Evolutionary conservation across 371 early-diverging fungal genomes (phyloP).

Genomic region (Lichtheimia corymbifera): DNA sequence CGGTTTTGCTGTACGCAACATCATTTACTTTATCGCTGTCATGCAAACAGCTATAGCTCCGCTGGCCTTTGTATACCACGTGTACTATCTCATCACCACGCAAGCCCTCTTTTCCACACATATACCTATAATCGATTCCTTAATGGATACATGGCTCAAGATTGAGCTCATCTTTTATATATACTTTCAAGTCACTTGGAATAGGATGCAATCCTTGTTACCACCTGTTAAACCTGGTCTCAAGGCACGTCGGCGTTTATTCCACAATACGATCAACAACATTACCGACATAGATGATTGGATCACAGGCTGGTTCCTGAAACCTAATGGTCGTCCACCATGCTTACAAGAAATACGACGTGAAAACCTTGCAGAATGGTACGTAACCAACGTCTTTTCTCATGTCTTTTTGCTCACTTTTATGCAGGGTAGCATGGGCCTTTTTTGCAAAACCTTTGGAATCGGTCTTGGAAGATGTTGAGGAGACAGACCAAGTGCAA

Average conservation of each 20-base stretch:
- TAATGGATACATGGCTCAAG: slow-evolving; percentile 54
- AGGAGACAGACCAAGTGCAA: slow-evolving; percentile 35
- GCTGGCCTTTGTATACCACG: slow-evolving; percentile 45
- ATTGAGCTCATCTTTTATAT: slow-evolving; percentile 53
- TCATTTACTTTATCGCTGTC: slow-evolving; percentile 24
- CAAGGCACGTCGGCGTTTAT: slow-evolving; percentile 42
- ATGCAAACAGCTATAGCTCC: slow-evolving; percentile 48
- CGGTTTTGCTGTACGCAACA: no score
- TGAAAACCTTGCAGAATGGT: slow-evolving; percentile 60
- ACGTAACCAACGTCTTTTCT: slow-evolving; percentile 5
- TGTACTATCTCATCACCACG: slow-evolving; percentile 46
- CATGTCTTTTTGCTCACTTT: slow-evolving; percentile 7
- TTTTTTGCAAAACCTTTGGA: slow-evolving; percentile 49
- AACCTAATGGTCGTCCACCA: slow-evolving; percentile 32
- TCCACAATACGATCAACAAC: slow-evolving; percentile 41
- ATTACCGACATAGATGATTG: slow-evolving; percentile 43
- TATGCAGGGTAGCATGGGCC: slow-evolving; percentile 54
- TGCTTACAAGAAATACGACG: slow-evolving; percentile 39
- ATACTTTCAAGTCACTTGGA: slow-evolving; percentile 48
- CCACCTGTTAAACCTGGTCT: slow-evolving; percentile 24
- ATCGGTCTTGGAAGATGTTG: slow-evolving; percentile 34
- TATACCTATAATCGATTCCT: slow-evolving; percentile 29
- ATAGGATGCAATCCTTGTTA: slow-evolving; percentile 40
- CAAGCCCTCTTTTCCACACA: slow-evolving; percentile 30
- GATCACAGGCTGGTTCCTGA: slow-evolving; percentile 53